These are phyloP conservation scores for Lactuca sativa DNA, from an alignment of 129 eudicot species.

Conservation along the genomic window DNA sequence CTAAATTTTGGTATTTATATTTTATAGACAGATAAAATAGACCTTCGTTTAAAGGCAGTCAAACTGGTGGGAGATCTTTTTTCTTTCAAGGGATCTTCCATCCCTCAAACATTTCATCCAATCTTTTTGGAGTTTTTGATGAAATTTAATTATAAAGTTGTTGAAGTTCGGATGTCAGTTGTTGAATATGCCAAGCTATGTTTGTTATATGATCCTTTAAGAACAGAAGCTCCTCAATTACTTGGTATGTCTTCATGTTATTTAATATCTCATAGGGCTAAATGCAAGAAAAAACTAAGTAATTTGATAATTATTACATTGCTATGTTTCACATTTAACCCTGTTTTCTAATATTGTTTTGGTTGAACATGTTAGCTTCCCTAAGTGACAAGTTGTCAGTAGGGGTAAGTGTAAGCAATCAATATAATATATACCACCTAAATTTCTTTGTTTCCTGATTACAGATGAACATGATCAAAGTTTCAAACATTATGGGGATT, in stretches of 20 bases:
- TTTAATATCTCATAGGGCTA: too few species aligned
- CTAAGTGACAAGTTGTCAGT: slow-evolving; percentile 79
- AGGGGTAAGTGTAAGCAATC: too few species aligned
- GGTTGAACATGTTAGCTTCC: slow-evolving; percentile 53
- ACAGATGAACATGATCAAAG: too few species aligned
- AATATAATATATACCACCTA: too few species aligned
- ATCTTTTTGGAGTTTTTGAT: slow-evolving; percentile 76
- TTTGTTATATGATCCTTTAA: slow-evolving; percentile 67
- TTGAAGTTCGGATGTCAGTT: slow-evolving; percentile 81
- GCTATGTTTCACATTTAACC: background rate
- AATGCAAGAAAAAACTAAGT: too few species aligned
- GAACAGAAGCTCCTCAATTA: slow-evolving; percentile 76
- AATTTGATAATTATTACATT: too few species aligned
- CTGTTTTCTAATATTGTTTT: slow-evolving; percentile 13
- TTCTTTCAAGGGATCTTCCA: slow-evolving; percentile 58
- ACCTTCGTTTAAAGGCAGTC: slow-evolving; percentile 70
- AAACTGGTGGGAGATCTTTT: slow-evolving; percentile 81
- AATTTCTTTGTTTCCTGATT: too few species aligned
- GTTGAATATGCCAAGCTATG: slow-evolving; percentile 67
- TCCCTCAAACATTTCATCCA: slow-evolving; percentile 67
- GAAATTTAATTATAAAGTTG: slow-evolving; percentile 68
- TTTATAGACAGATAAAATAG: slow-evolving; percentile 72
- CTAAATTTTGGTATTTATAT: slow-evolving; percentile 9
- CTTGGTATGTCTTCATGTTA: slow-evolving; percentile 43
- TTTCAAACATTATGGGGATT: too few species aligned